These are phyloP conservation scores for Rosa hybrid DNA, from an alignment of 331 rosid species.

Conservation along the genomic window DNA sequence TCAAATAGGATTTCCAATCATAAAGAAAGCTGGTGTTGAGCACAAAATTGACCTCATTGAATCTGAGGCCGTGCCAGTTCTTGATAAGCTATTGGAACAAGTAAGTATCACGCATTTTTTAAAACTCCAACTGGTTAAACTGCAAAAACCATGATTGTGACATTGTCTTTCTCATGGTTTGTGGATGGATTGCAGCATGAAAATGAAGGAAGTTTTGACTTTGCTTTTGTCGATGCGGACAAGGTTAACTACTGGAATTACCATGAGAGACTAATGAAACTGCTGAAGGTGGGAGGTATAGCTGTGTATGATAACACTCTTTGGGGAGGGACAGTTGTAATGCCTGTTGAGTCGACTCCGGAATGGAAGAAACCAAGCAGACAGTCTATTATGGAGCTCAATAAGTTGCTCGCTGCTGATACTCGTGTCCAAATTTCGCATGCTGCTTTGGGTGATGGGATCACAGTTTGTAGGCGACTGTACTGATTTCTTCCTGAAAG, in stretches of 20 bases:
- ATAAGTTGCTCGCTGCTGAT: conserved; percentile 27
- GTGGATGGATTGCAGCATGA: conserved; percentile 18
- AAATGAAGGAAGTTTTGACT: conserved; percentile 44
- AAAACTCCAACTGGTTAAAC: neutral
- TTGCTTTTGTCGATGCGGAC: conserved; percentile 67
- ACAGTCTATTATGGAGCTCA: conserved; percentile 13
- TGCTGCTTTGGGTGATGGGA: conserved; percentile 34
- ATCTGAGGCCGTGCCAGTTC: conserved; percentile 45
- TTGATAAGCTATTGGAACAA: conserved; percentile 30
- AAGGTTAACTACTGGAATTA: conserved; percentile 52
- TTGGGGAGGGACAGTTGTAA: conserved; percentile 36
- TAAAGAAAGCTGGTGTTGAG: conserved; percentile 55
- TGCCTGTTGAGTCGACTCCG: conserved; percentile 19
- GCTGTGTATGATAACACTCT: conserved; percentile 53
- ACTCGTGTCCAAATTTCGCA: conserved; percentile 29
- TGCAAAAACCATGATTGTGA: neutral
- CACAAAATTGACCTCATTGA: conserved; percentile 56
- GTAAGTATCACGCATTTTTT: neutral
- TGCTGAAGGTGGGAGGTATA: conserved; percentile 59
- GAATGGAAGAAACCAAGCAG: neutral
- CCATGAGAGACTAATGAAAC: conserved; percentile 60
- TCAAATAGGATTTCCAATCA: conserved; percentile 51
- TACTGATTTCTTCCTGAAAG: conserved; percentile 11
- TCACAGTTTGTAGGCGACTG: conserved; percentile 31
- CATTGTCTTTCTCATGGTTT: neutral